These are phyloP conservation scores for Boletales sp. DNA, from an alignment of 768 basidiomycete genomes.

Conservation along the genomic window DNA sequence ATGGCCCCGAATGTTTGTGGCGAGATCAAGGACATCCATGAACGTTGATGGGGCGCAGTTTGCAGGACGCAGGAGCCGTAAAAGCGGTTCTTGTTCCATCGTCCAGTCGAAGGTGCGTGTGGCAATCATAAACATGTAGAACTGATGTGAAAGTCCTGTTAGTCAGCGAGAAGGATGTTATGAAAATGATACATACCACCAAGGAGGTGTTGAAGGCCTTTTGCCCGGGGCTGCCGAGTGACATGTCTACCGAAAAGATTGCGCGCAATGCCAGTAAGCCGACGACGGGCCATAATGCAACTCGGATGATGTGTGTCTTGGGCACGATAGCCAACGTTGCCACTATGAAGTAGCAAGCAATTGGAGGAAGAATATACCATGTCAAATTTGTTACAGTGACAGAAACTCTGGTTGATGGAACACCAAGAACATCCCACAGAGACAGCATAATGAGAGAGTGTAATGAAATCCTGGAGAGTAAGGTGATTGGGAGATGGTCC, in stretches of 20 bases:
- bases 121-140: slow-evolving; percentile 9
- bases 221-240: neutral
- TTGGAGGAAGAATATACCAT: slow-evolving; percentile 39
- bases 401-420: slow-evolving; percentile 15
- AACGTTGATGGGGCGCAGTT: neutral
- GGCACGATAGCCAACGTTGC: slow-evolving; percentile 49
- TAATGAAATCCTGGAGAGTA: neutral
- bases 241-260: slow-evolving; percentile 17
- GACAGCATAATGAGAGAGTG: neutral
- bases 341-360: slow-evolving; percentile 43
- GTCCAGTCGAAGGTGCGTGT: slow-evolving; percentile 19
- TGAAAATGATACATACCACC: slow-evolving; percentile 3
- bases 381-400: slow-evolving; percentile 33
- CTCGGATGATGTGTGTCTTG: slow-evolving; percentile 38
- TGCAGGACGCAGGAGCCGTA: slow-evolving; percentile 10
- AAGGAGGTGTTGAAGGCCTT: slow-evolving; percentile 8
- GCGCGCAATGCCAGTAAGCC: slow-evolving; percentile 41
- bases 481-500: too few species aligned
- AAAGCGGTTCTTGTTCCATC: slow-evolving; percentile 6
- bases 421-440: slow-evolving; percentile 1
- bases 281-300: slow-evolving; percentile 46
- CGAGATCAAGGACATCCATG: slow-evolving; percentile 48
- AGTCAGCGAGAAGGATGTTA: neutral
- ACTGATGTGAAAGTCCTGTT: neutral
- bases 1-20: slow-evolving; percentile 49